Base-by-base conservation (phyloP, 2,329 filamentous ascomycete genomes). In the Pleoardoris graminearum region DNA sequence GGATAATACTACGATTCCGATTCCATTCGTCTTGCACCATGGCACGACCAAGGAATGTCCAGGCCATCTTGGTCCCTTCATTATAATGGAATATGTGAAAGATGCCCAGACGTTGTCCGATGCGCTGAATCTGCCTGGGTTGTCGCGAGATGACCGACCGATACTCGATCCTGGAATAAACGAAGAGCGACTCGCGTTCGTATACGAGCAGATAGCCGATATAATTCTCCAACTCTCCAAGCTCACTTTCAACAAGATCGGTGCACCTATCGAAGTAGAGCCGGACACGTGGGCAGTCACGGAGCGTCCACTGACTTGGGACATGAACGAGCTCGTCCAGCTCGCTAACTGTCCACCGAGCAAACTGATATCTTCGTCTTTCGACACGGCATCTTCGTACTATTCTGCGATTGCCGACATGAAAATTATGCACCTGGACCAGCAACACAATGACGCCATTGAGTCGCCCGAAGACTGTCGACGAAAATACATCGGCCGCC, bases 201-300 rank as follows among this genome's bases (percentile, higher is more conserved):
- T 76, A 1, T 79, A 79, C 55, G 46, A 62, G 2, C 68, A 79
- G 53, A 67, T 79, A 51, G 77, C 77, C 11, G 60, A 60, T 4
- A 75, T 75, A 37, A 12, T 79, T 17, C 62, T 80, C 3, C 68
- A 77, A 48, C 62, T 80, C 1, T 71, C 64, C 1, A 58, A 25
- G 5, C 54, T 63, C 0, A 67, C 60, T 0, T 75, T 80, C 19
- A 32, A 67, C 16, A 60, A 60, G 17, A 78, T 80, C n/a, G 77
- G 76, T 7, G 73, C 37, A 22, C 19, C 37, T 5, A 44, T 56
- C 27, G 57, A 75, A 45, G 36, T 55, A 0, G 52, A 59, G 3
- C 49, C 64, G 17, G 60, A 63, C 7, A 57, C 22, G 2, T 72
- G 67, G 59, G 59, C 56, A 37, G 68, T 75, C 3, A 54, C 35